Base-by-base conservation (phyloP, 2,329 filamentous ascomycete species). In the Talaromyces sp. region DNA sequence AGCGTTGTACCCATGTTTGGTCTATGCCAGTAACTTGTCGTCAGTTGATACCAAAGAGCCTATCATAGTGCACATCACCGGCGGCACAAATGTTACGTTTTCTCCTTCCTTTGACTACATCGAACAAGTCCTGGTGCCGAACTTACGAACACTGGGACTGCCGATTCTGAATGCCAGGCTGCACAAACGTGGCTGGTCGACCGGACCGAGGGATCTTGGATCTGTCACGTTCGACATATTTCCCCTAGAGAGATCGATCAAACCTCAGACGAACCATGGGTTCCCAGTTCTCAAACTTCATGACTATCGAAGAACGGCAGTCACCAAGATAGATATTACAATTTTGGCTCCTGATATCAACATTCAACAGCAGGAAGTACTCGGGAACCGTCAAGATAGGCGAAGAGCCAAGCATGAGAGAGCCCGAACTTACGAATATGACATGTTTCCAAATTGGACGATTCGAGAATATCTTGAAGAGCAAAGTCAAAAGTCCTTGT, bases 41-140 rank as follows among this genome's bases (percentile, higher is more conserved):
- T 43, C 49, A 1, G 50, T n/a, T 19, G 63, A 58, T 25, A 61
- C 25, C 25, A 68, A 54, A 9, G 33, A 10, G 9, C 67, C 47
- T 52, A 73, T 81, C 58, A 72, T 69, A 22, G 68, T 88, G 9
- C 78, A 72, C 1, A 80, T 88, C 41, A 82, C 76, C 9, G 86
- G 86, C 6, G 86, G 86, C 8, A 88, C 86, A 0, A 87, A 88
- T 68, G 83, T 85, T 2, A 82, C 82, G 0, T 80, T 77, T 37
- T 82, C 83, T 0, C 85, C 85, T 8, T 85, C 83, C 2, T 81
- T 80, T 70, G 86, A 88, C 58, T 88, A 87, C 69, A 75, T 85
- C 10, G 67, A 74, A 2, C 82, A 87, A 69, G 85, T 88, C 3
- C 77, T 88, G 6, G 70, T 84, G 2, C 86, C 86, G 0, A 84